Conservation (phyloP, 371 early-diverging fungal genomes). For the Capillidium rhysosporum region DNA sequence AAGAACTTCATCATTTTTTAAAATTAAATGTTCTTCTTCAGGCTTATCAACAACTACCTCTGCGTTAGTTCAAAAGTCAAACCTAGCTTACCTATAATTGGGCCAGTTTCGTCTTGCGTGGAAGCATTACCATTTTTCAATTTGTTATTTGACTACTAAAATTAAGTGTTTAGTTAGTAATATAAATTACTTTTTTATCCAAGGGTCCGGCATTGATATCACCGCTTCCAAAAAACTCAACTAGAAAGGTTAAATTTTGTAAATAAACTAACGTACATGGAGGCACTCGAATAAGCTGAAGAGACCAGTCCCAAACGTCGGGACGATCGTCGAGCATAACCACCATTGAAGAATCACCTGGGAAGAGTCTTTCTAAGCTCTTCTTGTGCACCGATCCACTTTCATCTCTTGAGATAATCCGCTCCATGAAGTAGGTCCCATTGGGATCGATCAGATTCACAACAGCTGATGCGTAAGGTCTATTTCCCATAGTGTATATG, state of each 20-base stretch:
- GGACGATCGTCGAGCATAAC: conserved; percentile 95
- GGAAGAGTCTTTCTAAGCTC: conserved; percentile 78
- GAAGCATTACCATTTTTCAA: neutral
- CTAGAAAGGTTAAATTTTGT: conserved; percentile 16
- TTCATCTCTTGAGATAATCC: conserved; percentile 93
- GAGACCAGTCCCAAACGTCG: conserved; percentile 93
- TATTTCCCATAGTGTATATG: conserved; percentile 98
- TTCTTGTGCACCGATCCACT: conserved; percentile 70
- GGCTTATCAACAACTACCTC: conserved; percentile 18
- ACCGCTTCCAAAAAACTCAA: conserved; percentile 87
- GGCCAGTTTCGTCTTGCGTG: conserved; percentile 5
- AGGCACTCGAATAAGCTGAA: conserved; percentile 68
- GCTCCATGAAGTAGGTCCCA: conserved; percentile 53
- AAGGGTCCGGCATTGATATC: conserved; percentile 70
- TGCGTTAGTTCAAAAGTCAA: conserved; percentile 8
- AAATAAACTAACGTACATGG: conserved; percentile 43
- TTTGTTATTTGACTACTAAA: neutral
- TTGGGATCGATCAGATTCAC: conserved; percentile 78
- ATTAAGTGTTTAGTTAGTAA: neutral
- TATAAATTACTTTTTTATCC: conserved; percentile 16
- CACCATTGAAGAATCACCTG: conserved; percentile 92
- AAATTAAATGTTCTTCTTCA: conserved; percentile 14
- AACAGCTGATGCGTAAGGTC: conserved; percentile 84
- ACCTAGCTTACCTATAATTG: conserved; percentile 11
- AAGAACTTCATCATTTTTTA: neutral